Evolutionary conservation across 352 stramenopile species (phyloP).

Genomic region (Pythium periplocum): DNA sequence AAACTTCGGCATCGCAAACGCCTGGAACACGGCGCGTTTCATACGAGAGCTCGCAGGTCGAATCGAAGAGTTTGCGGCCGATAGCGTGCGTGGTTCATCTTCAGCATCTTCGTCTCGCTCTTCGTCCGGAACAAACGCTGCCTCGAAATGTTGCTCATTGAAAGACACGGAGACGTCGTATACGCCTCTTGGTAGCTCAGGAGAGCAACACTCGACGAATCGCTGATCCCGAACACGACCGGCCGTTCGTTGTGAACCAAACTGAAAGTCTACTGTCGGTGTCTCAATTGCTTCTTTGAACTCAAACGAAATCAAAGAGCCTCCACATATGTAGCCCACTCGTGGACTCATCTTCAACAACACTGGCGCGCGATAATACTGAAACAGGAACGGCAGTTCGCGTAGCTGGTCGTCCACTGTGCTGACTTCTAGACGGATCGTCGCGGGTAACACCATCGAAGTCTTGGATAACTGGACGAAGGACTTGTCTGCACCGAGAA

Average conservation of each 20-base stretch:
- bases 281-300: conserved; percentile 53
- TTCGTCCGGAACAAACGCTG: conserved; percentile 7
- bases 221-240: conserved; percentile 21
- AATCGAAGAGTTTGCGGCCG: not conserved
- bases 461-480: too few species aligned
- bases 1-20: conserved; percentile 54
- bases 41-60: not conserved
- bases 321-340: conserved; percentile 56
- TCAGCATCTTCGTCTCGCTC: conserved; percentile 1
- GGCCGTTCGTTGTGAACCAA: conserved; percentile 24
- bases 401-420: conserved; percentile 44
- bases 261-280: conserved; percentile 55
- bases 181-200: conserved; percentile 32
- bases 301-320: conserved; percentile 59
- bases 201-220: conserved; percentile 64
- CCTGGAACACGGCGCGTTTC: conserved; percentile 32
- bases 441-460: conserved; percentile 15
- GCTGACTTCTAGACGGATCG: conserved; percentile 51
- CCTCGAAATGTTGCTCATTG: conserved; percentile 65
- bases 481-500: too few species aligned
- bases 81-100: not conserved
- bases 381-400: conserved; percentile 44
- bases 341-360: conserved; percentile 47
- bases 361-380: conserved; percentile 43
- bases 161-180: conserved; percentile 55